phyloP scores from a whole-genome alignment of 192 early-diverging fungal genomes.

The Phlyctochytrium arcticum region DNA sequence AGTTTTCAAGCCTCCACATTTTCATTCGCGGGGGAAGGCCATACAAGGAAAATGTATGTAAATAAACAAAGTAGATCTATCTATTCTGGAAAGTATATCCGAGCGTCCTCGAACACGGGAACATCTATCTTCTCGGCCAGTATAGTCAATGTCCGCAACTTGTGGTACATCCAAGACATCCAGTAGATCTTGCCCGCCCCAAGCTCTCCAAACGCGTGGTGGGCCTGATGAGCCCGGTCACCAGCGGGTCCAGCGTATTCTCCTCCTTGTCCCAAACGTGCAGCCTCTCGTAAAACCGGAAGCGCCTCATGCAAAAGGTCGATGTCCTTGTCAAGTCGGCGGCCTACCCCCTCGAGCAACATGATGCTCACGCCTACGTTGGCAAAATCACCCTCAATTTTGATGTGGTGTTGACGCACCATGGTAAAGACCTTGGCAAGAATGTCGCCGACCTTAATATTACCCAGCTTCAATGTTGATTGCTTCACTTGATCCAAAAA shows the following conservation, averaged over 20 bases:
- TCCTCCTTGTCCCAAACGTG: background rate
- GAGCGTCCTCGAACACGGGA: slow-evolving; percentile 2
- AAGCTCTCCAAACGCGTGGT: background rate
- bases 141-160: background rate
- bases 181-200: background rate
- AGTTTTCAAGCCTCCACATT: too few species aligned
- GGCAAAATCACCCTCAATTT: slow-evolving; percentile 91
- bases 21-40: too few species aligned
- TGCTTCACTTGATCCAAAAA: slow-evolving; percentile 67
- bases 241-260: background rate
- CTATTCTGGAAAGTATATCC: slow-evolving; percentile 19
- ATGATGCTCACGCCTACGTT: slow-evolving; percentile 90
- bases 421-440: slow-evolving; percentile 76
- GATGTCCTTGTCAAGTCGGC: slow-evolving; percentile 82
- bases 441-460: slow-evolving; percentile 77
- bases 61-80: background rate
- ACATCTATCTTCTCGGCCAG: slow-evolving; percentile 5
- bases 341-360: slow-evolving; percentile 91
- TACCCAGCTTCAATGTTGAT: slow-evolving; percentile 63
- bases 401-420: slow-evolving; percentile 89
- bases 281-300: slow-evolving; percentile 19
- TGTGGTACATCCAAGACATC: slow-evolving; percentile 1
- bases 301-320: slow-evolving; percentile 74
- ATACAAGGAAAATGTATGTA: slow-evolving; percentile 1
- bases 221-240: too few species aligned